Percentiles rank a stretch among this genome's conserved stretches.
Conservation (phyloP, 1,284 basidiomycete genomes). For the Irpex sp. region DNA sequence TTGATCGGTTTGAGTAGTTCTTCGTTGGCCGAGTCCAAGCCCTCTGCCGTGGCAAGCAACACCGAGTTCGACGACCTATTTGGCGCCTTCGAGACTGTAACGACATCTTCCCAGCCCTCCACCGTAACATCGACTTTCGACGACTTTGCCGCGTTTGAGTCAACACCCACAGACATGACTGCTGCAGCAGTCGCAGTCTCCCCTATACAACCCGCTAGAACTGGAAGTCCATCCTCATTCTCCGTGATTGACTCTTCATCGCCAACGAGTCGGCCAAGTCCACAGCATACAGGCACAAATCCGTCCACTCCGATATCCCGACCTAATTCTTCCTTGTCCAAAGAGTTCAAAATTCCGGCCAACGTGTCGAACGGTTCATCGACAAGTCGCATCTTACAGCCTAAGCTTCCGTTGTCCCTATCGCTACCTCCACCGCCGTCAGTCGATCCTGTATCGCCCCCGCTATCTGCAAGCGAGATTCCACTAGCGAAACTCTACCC, state of each 20-base stretch:
- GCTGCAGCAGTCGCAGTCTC: not conserved
- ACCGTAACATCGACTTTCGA: not conserved
- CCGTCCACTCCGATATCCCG: slow-evolving; percentile 64
- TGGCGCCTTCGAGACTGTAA: slow-evolving; percentile 7
- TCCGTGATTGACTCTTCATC: not conserved
- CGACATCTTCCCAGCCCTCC: not conserved
- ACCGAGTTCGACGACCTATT: slow-evolving; percentile 9
- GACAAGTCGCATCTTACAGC: slow-evolving; percentile 20
- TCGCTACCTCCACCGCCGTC: slow-evolving; percentile 3
- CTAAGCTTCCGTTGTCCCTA: slow-evolving; percentile 10
- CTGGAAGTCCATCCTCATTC: slow-evolving; percentile 3
- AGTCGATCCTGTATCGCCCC: not conserved
- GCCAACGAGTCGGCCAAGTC: not conserved
- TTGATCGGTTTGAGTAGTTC: not conserved
- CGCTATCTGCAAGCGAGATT: slow-evolving; percentile 10
- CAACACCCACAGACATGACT: not conserved
- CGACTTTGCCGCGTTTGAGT: not conserved
- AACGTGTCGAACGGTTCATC: not conserved
- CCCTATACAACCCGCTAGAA: not conserved
- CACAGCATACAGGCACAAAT: slow-evolving; percentile 70
- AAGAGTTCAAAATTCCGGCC: not conserved
- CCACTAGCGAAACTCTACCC: slow-evolving; percentile 13
- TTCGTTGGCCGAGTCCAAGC: not conserved
- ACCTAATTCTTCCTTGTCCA: not conserved
- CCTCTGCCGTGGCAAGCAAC: not conserved